These are phyloP conservation scores for button mushroom (Agaricus bisporus) DNA, from an alignment of 768 basidiomycete genomes.

Conservation along the genomic window DNA sequence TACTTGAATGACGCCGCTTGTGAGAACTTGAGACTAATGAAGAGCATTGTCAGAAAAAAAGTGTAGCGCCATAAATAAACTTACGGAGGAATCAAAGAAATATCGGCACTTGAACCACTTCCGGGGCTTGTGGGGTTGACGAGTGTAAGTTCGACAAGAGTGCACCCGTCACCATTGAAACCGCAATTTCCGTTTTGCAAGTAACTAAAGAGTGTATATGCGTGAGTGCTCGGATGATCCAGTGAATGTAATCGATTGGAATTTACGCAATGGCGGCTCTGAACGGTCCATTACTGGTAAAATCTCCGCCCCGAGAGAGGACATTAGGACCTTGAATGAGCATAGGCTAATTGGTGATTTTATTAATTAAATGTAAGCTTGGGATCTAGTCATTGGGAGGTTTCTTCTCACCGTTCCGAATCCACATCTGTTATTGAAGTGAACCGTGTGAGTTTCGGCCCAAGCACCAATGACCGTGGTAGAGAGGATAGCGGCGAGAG, in stretches of 20 bases:
- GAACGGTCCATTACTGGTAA: constrained; percentile 24
- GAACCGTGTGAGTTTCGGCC: constrained; percentile 29
- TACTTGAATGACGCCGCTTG: constrained; percentile 35
- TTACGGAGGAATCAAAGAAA: constrained; percentile 32
- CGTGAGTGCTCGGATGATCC: no score
- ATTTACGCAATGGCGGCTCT: constrained; percentile 28
- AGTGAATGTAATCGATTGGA: neutral
- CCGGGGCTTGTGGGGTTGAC: constrained; percentile 14
- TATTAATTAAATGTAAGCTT: neutral
- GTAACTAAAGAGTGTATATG: neutral
- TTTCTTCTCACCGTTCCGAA: constrained; percentile 22
- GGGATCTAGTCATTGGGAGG: neutral
- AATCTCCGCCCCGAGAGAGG: constrained; percentile 25
- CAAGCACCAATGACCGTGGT: constrained; percentile 16
- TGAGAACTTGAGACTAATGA: constrained; percentile 30
- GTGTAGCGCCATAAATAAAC: constrained; percentile 8
- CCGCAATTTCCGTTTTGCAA: constrained; percentile 22
- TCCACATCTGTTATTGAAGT: constrained; percentile 30
- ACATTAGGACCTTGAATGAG: constrained; percentile 21
- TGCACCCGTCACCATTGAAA: constrained; percentile 34
- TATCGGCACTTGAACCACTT: constrained; percentile 15
- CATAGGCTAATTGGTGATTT: constrained; percentile 15
- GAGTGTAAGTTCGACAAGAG: constrained; percentile 31
- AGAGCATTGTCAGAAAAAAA: neutral
- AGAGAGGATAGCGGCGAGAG: constrained; percentile 15